Evolutionary conservation across 2,329 filamentous ascomycete genomes (phyloP).

Genomic region (Taxawa tesnikishii): DNA sequence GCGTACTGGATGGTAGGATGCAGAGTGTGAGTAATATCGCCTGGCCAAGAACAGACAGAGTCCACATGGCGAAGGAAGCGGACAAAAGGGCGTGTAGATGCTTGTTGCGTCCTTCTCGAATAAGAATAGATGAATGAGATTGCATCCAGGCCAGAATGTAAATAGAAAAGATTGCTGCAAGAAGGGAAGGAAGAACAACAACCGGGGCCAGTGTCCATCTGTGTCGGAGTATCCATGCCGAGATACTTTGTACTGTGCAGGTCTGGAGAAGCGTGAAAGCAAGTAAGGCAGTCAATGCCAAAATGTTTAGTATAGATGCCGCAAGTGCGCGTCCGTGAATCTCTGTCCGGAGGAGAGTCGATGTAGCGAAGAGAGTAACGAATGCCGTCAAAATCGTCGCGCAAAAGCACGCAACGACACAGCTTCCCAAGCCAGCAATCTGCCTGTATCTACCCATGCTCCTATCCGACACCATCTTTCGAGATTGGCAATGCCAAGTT

Average conservation of each 20-base stretch:
- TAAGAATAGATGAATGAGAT: constrained; percentile 1
- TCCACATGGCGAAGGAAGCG: constrained; percentile 16
- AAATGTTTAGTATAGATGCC: constrained; percentile 10
- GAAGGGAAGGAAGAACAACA: constrained; percentile 6
- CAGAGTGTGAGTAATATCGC: constrained; percentile 14
- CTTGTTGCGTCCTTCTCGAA: constrained; percentile 2
- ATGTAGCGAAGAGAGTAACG: constrained; percentile 7
- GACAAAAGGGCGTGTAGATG: constrained; percentile 6
- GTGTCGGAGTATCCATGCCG: not conserved
- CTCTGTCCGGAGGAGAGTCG: not conserved
- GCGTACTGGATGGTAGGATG: constrained; percentile 7
- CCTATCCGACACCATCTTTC: constrained; percentile 2
- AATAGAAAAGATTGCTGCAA: constrained; percentile 12
- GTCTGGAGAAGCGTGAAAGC: constrained; percentile 6
- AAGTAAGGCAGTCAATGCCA: constrained; percentile 7
- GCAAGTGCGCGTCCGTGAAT: constrained; percentile 8
- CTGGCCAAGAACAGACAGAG: constrained; percentile 13
- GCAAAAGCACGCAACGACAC: constrained; percentile 4
- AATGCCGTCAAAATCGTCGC: constrained; percentile 3
- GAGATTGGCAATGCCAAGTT: no score
- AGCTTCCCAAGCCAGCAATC: constrained; percentile 5
- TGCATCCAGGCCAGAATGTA: constrained; percentile 10
- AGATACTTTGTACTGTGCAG: not conserved
- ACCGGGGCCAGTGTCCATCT: constrained; percentile 1
- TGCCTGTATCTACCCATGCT: not conserved